Evolutionary conservation across 23 red algal genomes (phyloP).

Genomic region (Agarophyton chilense): DNA sequence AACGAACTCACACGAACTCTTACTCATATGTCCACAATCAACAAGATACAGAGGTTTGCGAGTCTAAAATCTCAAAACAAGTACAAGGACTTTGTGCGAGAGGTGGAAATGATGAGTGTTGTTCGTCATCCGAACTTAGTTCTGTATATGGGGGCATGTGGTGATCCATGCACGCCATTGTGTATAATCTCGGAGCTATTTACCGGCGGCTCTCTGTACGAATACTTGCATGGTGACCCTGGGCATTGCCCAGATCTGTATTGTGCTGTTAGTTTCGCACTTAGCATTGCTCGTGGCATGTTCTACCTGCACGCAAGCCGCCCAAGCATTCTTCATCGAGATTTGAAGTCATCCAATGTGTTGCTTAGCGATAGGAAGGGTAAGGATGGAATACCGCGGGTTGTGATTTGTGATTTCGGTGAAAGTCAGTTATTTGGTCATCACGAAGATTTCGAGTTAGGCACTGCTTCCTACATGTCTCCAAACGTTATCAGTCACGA

Average conservation of each 20-base stretch:
- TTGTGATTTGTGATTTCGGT: constrained; percentile 90
- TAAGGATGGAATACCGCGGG: constrained; percentile 47
- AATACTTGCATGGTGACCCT: constrained; percentile 61
- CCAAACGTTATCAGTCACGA: constrained; percentile 79
- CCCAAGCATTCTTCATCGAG: constrained; percentile 84
- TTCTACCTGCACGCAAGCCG: constrained; percentile 76
- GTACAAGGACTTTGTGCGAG: constrained; percentile 51
- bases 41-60: constrained; percentile 27
- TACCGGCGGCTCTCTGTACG: constrained; percentile 75
- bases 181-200: constrained; percentile 91
- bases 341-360: constrained; percentile 88
- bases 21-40: constrained; percentile 12
- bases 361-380: constrained; percentile 39
- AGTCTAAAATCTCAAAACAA: constrained; percentile 7
- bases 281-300: constrained; percentile 82
- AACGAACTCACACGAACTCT: background rate
- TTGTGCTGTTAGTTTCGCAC: constrained; percentile 28
- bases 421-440: constrained; percentile 51
- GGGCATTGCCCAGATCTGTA: background rate
- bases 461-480: constrained; percentile 80
- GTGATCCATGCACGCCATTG: constrained; percentile 57
- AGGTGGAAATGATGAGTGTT: constrained; percentile 64
- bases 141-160: constrained; percentile 78
- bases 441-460: constrained; percentile 26
- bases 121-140: constrained; percentile 83